Evolutionary conservation across 2,329 filamentous ascomycete genomes (phyloP).

Genomic region (Tolypocladium pustulatum): DNA sequence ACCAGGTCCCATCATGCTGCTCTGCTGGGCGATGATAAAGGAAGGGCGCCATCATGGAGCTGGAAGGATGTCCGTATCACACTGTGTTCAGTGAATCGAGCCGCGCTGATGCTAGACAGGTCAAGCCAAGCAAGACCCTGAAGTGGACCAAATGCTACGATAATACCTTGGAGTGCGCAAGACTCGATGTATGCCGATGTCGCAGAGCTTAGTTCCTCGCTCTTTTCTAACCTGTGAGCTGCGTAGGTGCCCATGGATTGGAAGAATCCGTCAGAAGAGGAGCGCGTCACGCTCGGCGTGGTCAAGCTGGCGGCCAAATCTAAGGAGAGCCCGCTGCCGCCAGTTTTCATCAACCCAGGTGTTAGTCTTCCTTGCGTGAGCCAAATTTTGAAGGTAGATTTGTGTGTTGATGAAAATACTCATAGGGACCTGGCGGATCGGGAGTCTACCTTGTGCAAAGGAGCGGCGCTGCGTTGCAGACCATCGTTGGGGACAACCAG

Average conservation of each 20-base stretch:
- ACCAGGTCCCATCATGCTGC: not conserved
- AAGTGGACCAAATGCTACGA: not conserved
- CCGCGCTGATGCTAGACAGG: slow-evolving; percentile 14
- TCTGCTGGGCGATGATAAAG: not conserved
- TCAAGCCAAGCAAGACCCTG: slow-evolving; percentile 16
- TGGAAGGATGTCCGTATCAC: slow-evolving; percentile 16
- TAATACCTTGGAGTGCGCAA: slow-evolving; percentile 18
- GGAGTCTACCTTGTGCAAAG: slow-evolving; percentile 25
- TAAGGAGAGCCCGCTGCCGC: slow-evolving; percentile 13
- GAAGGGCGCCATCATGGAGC: slow-evolving; percentile 10
- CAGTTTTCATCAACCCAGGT: slow-evolving; percentile 24
- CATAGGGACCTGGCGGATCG: slow-evolving; percentile 38
- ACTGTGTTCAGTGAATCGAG: slow-evolving; percentile 5
- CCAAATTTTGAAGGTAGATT: no score
- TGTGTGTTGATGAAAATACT: no score
- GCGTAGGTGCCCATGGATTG: slow-evolving; percentile 24
- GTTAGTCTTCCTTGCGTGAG: slow-evolving; percentile 8
- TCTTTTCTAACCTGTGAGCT: not conserved
- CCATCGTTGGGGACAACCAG: slow-evolving; percentile 35
- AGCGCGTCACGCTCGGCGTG: slow-evolving; percentile 20
- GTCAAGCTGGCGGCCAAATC: slow-evolving; percentile 20
- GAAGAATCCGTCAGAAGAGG: slow-evolving; percentile 15
- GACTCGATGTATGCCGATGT: slow-evolving; percentile 15
- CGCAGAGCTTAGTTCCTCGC: not conserved
- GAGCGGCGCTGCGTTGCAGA: slow-evolving; percentile 24